Base-by-base conservation (phyloP, 1,284 basidiomycete species). In the Sporisorium sorghi region DNA sequence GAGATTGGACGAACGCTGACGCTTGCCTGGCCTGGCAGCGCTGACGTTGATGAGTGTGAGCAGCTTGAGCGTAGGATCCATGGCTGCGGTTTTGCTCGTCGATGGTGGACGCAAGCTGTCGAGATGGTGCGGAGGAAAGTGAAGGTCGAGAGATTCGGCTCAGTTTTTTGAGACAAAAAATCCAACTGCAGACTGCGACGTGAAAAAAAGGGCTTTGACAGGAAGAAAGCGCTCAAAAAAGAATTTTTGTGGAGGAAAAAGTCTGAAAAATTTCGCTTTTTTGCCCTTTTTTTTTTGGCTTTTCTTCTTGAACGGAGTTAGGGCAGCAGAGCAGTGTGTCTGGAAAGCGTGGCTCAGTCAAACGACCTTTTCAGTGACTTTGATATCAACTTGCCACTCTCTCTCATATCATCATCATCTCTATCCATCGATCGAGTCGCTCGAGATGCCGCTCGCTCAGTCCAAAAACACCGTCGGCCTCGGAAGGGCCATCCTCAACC, bases 31-130 rank as follows among this genome's bases (percentile, higher is more conserved):
- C 46, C 81, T 87, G 30, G 87, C 89, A 0, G 94, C 92, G 50
- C 92, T 93, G 2, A 97, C 93, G 85, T 99, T 99, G 30, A 99
- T 88, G 1, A 99, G 89, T 0, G 97, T 99, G 40, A 98, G 86
- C 2, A 99, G 90, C 69, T 91, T 81, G 56, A 80, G 73, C 47
- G 76, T 78, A 21, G 78, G 65, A 60, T 76, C 69, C 69, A 76
- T 76, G 21, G 37, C 33, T 46, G 32, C n/a, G 46, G 12, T 5
- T 7, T 14, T 33, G 48, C n/a, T 39, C 17, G 28, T 43, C 23
- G 35, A 35, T 42, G 30, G 15, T 50, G 35, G 24, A 35, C 30
- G 10, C 33, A 26, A 39, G 32, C 19, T 24, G 17, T 39, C 19
- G 58, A 30, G 59, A 21, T 58, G 46, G 32, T 32, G 50, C 48